These are phyloP conservation scores for Viola odorata DNA, from an alignment of 345 rosid genomes.

Conservation along the genomic window DNA sequence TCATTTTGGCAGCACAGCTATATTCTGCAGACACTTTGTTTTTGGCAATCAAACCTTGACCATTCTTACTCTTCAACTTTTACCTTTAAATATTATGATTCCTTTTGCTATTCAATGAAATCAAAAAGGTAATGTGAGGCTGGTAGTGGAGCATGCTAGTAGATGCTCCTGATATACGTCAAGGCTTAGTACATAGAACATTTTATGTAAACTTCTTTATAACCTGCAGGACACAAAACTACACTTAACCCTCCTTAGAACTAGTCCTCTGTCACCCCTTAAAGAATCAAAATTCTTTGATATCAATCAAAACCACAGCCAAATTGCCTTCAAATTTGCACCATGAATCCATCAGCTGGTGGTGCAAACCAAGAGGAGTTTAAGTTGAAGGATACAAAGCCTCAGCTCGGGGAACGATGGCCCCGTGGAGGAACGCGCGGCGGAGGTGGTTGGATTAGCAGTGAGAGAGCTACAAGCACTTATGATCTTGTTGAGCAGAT, in stretches of 20 bases:
- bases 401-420: constrained; percentile 93
- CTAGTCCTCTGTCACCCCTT: background rate
- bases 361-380: constrained; percentile 61
- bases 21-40: background rate
- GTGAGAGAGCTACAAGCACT: constrained; percentile 31
- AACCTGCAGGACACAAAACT: no score
- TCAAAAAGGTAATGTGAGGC: constrained; percentile 18
- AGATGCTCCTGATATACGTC: background rate
- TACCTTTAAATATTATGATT: constrained; percentile 13
- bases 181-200: background rate
- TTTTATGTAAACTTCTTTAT: background rate
- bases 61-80: constrained; percentile 4
- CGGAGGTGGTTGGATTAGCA: constrained; percentile 30
- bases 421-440: constrained; percentile 46
- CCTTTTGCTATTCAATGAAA: constrained; percentile 12
- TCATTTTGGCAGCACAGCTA: background rate
- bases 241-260: no score
- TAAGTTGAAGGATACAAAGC: constrained; percentile 79
- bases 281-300: constrained; percentile 3
- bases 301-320: background rate
- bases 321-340: constrained; percentile 3
- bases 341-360: constrained; percentile 51
- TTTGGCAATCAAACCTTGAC: background rate
- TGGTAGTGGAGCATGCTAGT: constrained; percentile 5
- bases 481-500: constrained; percentile 35